Conservation (phyloP, 352 stramenopile species). For the Globisporangium splendens region DNA sequence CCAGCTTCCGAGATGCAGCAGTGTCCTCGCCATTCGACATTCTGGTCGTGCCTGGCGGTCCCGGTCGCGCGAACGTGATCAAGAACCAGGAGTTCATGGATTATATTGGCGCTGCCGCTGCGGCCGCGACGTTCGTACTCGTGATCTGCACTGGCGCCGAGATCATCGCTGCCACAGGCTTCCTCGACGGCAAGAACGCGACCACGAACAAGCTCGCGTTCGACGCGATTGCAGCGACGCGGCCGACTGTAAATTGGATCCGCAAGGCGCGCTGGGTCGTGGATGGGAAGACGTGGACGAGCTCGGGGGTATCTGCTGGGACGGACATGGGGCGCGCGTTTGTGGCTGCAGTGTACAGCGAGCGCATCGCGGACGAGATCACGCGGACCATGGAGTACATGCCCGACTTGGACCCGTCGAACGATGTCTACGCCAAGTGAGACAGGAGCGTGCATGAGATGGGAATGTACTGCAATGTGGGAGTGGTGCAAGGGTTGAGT, state of each 20-base stretch:
- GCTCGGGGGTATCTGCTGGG: conserved; percentile 53
- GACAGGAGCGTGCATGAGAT: neutral
- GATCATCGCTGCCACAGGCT: conserved; percentile 9
- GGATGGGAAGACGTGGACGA: conserved; percentile 40
- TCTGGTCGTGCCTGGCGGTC: too few species aligned
- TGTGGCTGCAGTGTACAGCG: conserved; percentile 24
- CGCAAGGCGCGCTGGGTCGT: conserved; percentile 18
- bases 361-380: conserved; percentile 25
- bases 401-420: conserved; percentile 25
- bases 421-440: conserved; percentile 43
- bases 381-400: conserved; percentile 37
- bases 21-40: too few species aligned
- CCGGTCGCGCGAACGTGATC: neutral
- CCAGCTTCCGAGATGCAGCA: too few species aligned
- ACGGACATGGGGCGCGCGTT: conserved; percentile 66
- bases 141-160: conserved; percentile 11
- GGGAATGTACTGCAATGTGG: too few species aligned
- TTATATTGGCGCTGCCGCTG: neutral
- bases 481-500: too few species aligned
- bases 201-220: conserved; percentile 17
- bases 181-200: conserved; percentile 16
- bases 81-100: neutral
- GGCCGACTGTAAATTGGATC: conserved; percentile 13
- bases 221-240: conserved; percentile 1
- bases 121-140: neutral